Base-by-base conservation (phyloP, 2,329 filamentous ascomycete genomes). In the Bimuria novae-zelandiae region DNA sequence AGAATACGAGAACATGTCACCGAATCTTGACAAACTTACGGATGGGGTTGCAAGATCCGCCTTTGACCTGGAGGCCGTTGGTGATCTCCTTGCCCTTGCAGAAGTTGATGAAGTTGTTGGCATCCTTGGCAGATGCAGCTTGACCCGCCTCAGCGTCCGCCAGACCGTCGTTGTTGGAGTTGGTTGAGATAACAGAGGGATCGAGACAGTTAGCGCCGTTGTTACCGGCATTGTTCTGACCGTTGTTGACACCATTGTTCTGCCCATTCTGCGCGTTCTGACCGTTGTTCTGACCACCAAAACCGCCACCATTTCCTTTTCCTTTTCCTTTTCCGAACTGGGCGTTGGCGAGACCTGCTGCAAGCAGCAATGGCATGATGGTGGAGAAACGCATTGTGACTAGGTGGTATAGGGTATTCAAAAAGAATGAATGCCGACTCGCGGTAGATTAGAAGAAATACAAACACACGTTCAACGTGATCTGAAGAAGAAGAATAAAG, bases 91-190 rank as follows among this genome's bases (percentile, higher is more conserved):
- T 77, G 55, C 80, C 81, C 5, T 73, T 65, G 64, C 83, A 85
- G 70, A 84, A 81, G 73, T 84, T 84, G 76, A 84, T 84, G 69
- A 84, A 84, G 72, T 84, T 47, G 44, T 47, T 84, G 65, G 76
- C 76, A 17, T 69, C 45, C 54, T 78, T 82, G 21, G 63, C 57
- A 7, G 80, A 82, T n/a, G 77, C 59, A 45, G 75, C 64, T 57
- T 77, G 73, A 47, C 76, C 76, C n/a, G 37, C 62, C 52, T 76
- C 73, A 49, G 68, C 61, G 33, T 59, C 59, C 19, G 73, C 73
- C 32, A 77, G 65, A 17, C 79, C 79, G 36, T 75, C 76, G 19
- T 64, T 62, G 10, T 67, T 55, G 52, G 76, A 79, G 43, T 67
- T 76, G 4, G 58, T 63, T 61, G 82, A 80, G 33, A 82, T 70